A percentile compares a stretch with the other conserved stretches of the same genome.
Conservation (phyloP, 2,329 filamentous ascomycete species). For the Alternaria sp. region DNA sequence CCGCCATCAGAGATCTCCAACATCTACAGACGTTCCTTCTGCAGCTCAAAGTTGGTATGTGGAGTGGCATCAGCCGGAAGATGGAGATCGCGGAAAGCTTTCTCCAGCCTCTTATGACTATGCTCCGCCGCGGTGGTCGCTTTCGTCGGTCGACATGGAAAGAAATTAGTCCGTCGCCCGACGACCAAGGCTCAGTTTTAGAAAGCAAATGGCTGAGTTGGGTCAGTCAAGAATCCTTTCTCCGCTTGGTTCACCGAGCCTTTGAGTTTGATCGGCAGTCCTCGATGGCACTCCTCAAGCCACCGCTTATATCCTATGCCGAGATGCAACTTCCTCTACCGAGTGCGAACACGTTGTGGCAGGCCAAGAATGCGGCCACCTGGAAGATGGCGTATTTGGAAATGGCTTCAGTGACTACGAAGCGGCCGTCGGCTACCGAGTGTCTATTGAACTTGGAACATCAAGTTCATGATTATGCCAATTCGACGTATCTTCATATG, state of each 20-base stretch:
- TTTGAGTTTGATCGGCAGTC: slow-evolving; percentile 73
- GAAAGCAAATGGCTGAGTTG: slow-evolving; percentile 73
- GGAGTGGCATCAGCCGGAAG: slow-evolving; percentile 67
- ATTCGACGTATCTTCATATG: slow-evolving; percentile 70
- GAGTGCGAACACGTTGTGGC: slow-evolving; percentile 70
- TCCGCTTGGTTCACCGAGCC: slow-evolving; percentile 72
- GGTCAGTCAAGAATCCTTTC: slow-evolving; percentile 72
- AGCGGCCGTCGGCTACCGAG: slow-evolving; percentile 40
- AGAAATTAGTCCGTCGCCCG: slow-evolving; percentile 59
- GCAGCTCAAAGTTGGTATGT: slow-evolving; percentile 63
- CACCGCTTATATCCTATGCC: slow-evolving; percentile 72
- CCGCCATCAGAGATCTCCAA: slow-evolving; percentile 61
- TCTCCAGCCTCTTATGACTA: slow-evolving; percentile 63
- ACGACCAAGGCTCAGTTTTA: slow-evolving; percentile 66
- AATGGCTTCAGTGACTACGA: slow-evolving; percentile 25
- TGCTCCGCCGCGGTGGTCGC: slow-evolving; percentile 65
- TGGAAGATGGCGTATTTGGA: slow-evolving; percentile 71
- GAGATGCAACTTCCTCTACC: slow-evolving; percentile 74
- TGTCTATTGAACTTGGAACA: slow-evolving; percentile 40
- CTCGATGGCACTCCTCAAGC: slow-evolving; percentile 72
- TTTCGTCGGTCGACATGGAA: slow-evolving; percentile 67
- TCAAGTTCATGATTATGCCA: slow-evolving; percentile 47
- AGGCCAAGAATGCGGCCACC: slow-evolving; percentile 67
- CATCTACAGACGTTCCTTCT: slow-evolving; percentile 62
- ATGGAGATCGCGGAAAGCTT: slow-evolving; percentile 69